Percentiles rank a stretch among this genome's conserved stretches.
phyloP scores from a whole-genome alignment of 345 rosid genomes.

The Sisymbrium altissimum region DNA sequence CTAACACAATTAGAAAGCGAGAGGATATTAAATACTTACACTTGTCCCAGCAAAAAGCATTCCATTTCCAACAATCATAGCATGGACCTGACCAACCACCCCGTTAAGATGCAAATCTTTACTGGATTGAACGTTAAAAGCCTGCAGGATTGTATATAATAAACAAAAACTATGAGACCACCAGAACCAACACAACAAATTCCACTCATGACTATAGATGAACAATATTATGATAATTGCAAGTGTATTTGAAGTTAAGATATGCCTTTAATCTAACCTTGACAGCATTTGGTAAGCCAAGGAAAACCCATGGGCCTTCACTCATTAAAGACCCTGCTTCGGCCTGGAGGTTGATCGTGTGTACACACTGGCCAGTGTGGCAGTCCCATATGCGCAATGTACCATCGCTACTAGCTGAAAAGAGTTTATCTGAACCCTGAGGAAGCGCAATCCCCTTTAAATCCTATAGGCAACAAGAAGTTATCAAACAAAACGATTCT shows the following conservation, averaged over 20 bases:
- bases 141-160: conserved; percentile 39
- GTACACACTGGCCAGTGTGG: conserved; percentile 44
- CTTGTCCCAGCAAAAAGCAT: conserved; percentile 58
- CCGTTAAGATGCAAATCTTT: conserved; percentile 38
- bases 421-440: conserved; percentile 52
- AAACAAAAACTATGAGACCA: background rate
- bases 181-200: background rate
- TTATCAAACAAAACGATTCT: background rate
- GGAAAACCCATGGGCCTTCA: conserved; percentile 64
- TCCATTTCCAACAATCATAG: conserved; percentile 37
- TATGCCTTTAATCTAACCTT: conserved; percentile 38
- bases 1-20: background rate
- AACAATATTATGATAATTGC: background rate
- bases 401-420: conserved; percentile 53
- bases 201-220: background rate
- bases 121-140: conserved; percentile 40
- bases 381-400: conserved; percentile 45
- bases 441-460: conserved; percentile 53
- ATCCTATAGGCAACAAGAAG: conserved; percentile 20
- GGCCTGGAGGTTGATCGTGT: conserved; percentile 35
- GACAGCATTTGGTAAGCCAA: conserved; percentile 54
- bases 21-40: conserved; percentile 34
- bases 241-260: too few relatives aligned
- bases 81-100: conserved; percentile 45
- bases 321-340: conserved; percentile 49